phyloP scores from a whole-genome alignment of 441 rosid genomes.

The Hura crepitans region DNA sequence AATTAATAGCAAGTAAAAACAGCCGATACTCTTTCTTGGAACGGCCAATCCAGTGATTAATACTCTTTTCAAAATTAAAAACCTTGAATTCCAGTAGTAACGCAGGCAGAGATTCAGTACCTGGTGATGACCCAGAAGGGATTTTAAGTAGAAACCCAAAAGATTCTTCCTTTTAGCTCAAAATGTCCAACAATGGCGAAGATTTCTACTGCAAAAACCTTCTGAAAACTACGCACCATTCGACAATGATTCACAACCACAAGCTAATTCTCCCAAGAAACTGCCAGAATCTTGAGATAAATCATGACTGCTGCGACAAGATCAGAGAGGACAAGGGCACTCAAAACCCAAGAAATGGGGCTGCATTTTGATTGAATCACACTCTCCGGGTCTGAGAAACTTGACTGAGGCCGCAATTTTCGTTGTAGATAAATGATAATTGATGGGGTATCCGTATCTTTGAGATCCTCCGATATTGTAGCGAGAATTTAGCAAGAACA shows the following conservation, averaged over 20 bases:
- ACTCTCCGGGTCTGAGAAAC: neutral
- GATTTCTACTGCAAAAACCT: neutral
- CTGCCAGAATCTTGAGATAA: constrained; percentile 24
- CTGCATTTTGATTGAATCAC: constrained; percentile 25
- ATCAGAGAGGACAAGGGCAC: constrained; percentile 7
- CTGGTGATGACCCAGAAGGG: constrained; percentile 10
- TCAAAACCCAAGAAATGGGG: neutral
- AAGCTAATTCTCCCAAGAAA: constrained; percentile 7
- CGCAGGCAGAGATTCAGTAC: constrained; percentile 9
- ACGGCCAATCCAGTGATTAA: constrained; percentile 13
- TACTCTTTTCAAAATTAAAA: neutral
- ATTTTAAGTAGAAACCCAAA: constrained; percentile 11
- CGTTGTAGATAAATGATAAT: neutral
- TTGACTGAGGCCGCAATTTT: neutral
- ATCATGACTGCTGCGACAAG: constrained; percentile 17
- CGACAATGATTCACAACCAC: constrained; percentile 3
- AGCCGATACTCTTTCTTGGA: constrained; percentile 6
- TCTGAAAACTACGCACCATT: constrained; percentile 18
- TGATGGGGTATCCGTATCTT: neutral
- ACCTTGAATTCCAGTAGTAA: constrained; percentile 1
- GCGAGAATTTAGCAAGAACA: neutral
- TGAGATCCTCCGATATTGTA: neutral
- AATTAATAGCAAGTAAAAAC: constrained; percentile 11
- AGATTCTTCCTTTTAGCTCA: neutral
- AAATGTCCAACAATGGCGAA: neutral